Base-by-base conservation (phyloP, 768 basidiomycete genomes). In the Lactifluus volemus region DNA sequence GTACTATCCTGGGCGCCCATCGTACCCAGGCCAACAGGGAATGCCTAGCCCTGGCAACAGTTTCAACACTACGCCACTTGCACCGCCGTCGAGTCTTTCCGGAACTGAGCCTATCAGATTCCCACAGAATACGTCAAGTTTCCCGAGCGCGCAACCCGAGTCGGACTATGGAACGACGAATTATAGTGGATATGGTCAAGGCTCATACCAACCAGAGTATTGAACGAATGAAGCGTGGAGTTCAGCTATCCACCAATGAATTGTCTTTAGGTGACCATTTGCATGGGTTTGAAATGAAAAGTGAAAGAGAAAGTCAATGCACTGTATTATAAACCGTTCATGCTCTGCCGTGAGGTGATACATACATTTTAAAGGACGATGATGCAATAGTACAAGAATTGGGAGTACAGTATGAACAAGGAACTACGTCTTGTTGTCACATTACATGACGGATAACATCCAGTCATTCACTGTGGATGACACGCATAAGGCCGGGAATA, bases 401-500 rank as follows among this genome's bases (percentile, higher is more conserved):
- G 38, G 19, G 55, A 21, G 41, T 57, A 48, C 52, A 38, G 19
- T 54, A 6, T 34, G 6, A 19, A 36, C 7, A 10, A 32, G 5
- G 14, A 29, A 34, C 44, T 19, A 32, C 14, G 48, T 32, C 2
- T 38, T 11, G 34, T 21, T 21, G 8, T 15, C 6, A 42, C 17
- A 44, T 19, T 34, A 44, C 32, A n/a, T 0, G 36, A 36, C 3
- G 2, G 8, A 25, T 41, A 30, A 41, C 15, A 11, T 11, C 21
- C 11, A 17, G 17, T 50, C 67, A 65, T 42, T 65, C 53, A 30
- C 84, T 76, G 50, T 73, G 74, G 53, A 84, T 29, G 68, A 89
- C 81, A 42, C 85, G 89, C 89, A 90, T 91, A 34, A 89, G 77
- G 9, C 88, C 89, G 2, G 85, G 84, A 6, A 90, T 77, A 63